Base-by-base conservation (phyloP, 2,329 filamentous ascomycete species). In the Dactylellina haptotyla region DNA sequence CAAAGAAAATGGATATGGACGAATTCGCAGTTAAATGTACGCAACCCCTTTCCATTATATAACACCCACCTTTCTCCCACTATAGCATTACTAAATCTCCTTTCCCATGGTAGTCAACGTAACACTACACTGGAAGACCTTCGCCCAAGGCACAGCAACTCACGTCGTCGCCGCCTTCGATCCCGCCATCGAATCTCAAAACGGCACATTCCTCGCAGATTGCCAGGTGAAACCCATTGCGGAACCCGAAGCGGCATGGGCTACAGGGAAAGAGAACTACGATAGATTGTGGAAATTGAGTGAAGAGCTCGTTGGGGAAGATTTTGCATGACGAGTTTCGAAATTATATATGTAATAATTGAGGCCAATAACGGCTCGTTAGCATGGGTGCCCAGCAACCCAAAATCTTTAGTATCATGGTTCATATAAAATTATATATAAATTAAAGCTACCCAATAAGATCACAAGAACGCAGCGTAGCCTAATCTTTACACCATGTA, bases 261-360 rank as follows among this genome's bases (percentile, higher is more conserved):
- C 80, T 10, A 78, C 65, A 1, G 79, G 81, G 8, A 77, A 79
- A 0, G 81, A 81, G 4, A 76, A 79, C n/a, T 82, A 81, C 0
- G 81, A 83, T 37, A 81, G 79, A 56, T 69, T 84, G 32, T 85
- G 83, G 83, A 80, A 80, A 56, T 74, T 84, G 46, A 84, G 82
- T 48, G 83, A 85, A 76, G 78, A 81, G 57, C 75, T 84, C 20
- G 81, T 83, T 2, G 80, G 79, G 0, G 77, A 81, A 58, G 78
- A 80, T 34, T 83, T 83, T 70, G 28, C 71, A 34, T 57, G 77
- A 6, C 4, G 4, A 10, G 4, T 8, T 16, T 16, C 8, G 6
- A n/a, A n/a, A n/a, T n/a, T n/a, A n/a, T n/a, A n/a, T n/a, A n/a
- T n/a, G n/a, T n/a, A n/a, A n/a, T n/a, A n/a, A n/a, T n/a, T n/a